phyloP scores from a whole-genome alignment of 495 filamentous ascomycete species.

The Penicillium psychrofluorescens region DNA sequence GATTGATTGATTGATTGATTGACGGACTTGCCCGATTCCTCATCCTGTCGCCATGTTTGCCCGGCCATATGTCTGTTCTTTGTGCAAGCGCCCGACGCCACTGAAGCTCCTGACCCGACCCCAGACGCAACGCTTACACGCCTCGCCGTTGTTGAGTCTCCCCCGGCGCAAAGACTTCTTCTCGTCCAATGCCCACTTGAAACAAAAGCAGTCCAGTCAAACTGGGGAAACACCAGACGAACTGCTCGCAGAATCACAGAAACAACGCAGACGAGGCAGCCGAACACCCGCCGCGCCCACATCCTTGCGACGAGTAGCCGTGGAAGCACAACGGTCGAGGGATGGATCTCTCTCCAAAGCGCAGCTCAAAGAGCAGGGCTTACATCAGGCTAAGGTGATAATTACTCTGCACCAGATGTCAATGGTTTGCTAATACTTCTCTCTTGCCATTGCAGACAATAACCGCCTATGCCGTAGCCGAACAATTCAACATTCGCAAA shows the following conservation, averaged over 20 bases:
- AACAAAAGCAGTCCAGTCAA: constrained; percentile 25
- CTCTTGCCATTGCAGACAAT: constrained; percentile 44
- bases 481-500: constrained; percentile 72
- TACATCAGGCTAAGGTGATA: constrained; percentile 35
- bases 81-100: constrained; percentile 19
- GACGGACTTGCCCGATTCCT: not conserved
- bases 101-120: constrained; percentile 15
- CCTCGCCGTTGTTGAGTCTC: constrained; percentile 20
- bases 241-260: constrained; percentile 16
- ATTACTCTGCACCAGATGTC: not conserved
- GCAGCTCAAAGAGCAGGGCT: constrained; percentile 33
- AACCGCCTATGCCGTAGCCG: constrained; percentile 76
- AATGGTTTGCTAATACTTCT: constrained; percentile 15
- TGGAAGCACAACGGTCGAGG: constrained; percentile 52
- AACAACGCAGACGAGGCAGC: constrained; percentile 35
- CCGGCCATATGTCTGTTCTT: constrained; percentile 25
- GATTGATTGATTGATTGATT: no score
- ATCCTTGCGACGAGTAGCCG: constrained; percentile 50
- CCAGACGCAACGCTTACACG: constrained; percentile 34
- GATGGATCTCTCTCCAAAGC: constrained; percentile 36
- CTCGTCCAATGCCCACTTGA: constrained; percentile 38
- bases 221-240: constrained; percentile 13
- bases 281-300: constrained; percentile 45
- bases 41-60: constrained; percentile 23
- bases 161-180: constrained; percentile 42